Percentiles rank a stretch among this genome's conserved stretches.
phyloP scores from a whole-genome alignment of 495 filamentous ascomycete species.

The Xylaria castorea region DNA sequence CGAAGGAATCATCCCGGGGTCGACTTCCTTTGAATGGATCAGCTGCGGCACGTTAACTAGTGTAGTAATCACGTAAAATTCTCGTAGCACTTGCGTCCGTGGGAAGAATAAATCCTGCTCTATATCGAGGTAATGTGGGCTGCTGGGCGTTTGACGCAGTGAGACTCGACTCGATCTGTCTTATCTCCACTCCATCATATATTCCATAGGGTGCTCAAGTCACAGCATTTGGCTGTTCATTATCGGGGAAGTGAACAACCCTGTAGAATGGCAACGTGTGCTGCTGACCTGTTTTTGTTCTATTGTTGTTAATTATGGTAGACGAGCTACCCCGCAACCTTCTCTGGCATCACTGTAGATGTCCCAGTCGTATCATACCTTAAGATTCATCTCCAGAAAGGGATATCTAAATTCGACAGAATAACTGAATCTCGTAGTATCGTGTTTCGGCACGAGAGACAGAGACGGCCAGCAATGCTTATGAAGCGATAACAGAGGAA shows the following conservation, averaged over 20 bases:
- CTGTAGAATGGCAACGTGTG: neutral
- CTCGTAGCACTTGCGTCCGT: neutral
- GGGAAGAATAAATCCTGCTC: neutral
- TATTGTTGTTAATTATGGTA: neutral
- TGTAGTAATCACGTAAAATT: slow-evolving; percentile 10
- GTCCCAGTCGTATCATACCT: neutral
- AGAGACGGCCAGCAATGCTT: neutral
- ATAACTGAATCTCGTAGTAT: neutral
- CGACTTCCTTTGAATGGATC: neutral
- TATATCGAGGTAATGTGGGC: neutral
- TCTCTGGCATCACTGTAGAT: neutral
- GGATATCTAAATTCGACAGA: neutral
- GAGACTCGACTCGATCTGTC: neutral
- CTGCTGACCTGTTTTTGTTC: neutral
- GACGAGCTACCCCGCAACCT: neutral
- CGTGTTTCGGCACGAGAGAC: neutral
- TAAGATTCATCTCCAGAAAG: neutral
- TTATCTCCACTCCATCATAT: neutral
- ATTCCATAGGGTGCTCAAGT: neutral
- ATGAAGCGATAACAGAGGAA: neutral
- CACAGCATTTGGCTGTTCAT: neutral
- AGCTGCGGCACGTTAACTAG: neutral
- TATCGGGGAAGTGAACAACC: neutral
- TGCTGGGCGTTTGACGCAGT: neutral
- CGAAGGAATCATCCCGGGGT: neutral